Evolutionary conservation across 352 stramenopile species (phyloP).

Genomic region (Phytopythium litorale): DNA sequence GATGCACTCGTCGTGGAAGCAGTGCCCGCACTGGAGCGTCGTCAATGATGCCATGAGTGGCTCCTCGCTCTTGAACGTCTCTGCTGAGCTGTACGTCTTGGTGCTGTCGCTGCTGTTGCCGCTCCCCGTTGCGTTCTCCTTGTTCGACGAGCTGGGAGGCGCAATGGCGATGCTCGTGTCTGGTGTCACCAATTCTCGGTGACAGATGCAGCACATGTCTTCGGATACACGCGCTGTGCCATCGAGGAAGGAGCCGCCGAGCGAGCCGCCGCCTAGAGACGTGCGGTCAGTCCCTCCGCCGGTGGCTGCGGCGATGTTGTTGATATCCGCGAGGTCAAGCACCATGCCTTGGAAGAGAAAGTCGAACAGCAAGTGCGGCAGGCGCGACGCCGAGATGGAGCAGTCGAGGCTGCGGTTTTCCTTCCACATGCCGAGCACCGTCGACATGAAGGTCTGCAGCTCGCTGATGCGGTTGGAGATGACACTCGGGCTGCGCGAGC

Average conservation of each 20-base stretch:
- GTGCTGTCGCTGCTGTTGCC: conserved; percentile 12
- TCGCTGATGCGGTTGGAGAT: conserved; percentile 55
- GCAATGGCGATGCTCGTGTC: conserved; percentile 34
- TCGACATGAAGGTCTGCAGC: conserved; percentile 66
- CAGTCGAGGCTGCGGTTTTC: conserved; percentile 66
- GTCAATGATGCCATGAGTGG: conserved; percentile 47
- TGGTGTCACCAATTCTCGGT: conserved; percentile 27
- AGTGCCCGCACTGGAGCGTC: conserved; percentile 75
- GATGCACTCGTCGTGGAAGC: conserved; percentile 88
- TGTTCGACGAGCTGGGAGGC: conserved; percentile 17
- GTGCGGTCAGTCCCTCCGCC: conserved; percentile 34
- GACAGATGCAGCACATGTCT: conserved; percentile 62
- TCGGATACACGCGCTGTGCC: conserved; percentile 13
- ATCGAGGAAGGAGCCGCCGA: conserved; percentile 28
- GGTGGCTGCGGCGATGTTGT: conserved; percentile 19
- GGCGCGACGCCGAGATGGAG: conserved; percentile 40
- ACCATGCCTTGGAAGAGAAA: conserved; percentile 85
- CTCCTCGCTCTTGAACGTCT: conserved; percentile 24
- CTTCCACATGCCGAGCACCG: conserved; percentile 51
- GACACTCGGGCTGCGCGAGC: conserved; percentile 57
- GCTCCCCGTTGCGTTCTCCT: conserved; percentile 1
- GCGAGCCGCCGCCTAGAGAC: conserved; percentile 18
- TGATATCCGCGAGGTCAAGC: conserved; percentile 66
- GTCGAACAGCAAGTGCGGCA: conserved; percentile 70
- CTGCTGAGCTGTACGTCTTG: conserved; percentile 6